phyloP scores from a whole-genome alignment of 73 alveolate genomes.

The Breviolum minutum region DNA sequence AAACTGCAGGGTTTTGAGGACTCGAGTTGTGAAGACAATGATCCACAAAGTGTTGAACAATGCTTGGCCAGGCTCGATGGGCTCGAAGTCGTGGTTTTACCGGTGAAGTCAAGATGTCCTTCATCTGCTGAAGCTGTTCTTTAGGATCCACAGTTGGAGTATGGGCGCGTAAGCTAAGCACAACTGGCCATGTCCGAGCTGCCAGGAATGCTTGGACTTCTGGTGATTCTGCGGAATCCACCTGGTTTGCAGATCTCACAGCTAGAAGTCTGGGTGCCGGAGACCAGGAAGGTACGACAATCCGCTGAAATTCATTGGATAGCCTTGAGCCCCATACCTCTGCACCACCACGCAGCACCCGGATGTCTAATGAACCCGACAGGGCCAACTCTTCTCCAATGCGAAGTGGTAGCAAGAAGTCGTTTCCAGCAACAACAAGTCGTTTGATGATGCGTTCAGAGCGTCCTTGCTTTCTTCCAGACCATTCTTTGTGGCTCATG shows the following conservation, averaged over 20 bases:
- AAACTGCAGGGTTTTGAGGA: slow-evolving; percentile 54
- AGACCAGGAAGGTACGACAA: slow-evolving; percentile 77
- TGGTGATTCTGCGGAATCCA: not conserved
- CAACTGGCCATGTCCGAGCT: slow-evolving; percentile 62
- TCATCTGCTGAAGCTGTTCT: not conserved
- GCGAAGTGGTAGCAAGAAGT: slow-evolving; percentile 46
- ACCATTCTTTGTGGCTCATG: slow-evolving; percentile 92
- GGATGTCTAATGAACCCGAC: slow-evolving; percentile 45
- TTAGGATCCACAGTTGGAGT: not conserved
- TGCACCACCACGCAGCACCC: slow-evolving; percentile 67
- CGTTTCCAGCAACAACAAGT: not conserved
- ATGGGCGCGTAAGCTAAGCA: not conserved
- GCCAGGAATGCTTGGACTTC: slow-evolving; percentile 34
- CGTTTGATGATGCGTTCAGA: slow-evolving; percentile 84
- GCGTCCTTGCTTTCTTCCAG: slow-evolving; percentile 63
- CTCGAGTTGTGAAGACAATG: slow-evolving; percentile 41
- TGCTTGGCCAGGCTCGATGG: slow-evolving; percentile 86
- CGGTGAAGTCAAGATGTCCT: slow-evolving; percentile 29
- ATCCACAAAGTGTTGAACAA: slow-evolving; percentile 60
- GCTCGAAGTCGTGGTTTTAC: slow-evolving; percentile 33
- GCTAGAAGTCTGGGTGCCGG: slow-evolving; percentile 60
- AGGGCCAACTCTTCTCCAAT: slow-evolving; percentile 69
- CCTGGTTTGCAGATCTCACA: not conserved
- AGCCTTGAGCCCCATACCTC: slow-evolving; percentile 74
- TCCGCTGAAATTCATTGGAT: slow-evolving; percentile 10